Evolutionary conservation across 1,284 basidiomycete genomes (phyloP).

Genomic region (Ganoderma resinaceum): DNA sequence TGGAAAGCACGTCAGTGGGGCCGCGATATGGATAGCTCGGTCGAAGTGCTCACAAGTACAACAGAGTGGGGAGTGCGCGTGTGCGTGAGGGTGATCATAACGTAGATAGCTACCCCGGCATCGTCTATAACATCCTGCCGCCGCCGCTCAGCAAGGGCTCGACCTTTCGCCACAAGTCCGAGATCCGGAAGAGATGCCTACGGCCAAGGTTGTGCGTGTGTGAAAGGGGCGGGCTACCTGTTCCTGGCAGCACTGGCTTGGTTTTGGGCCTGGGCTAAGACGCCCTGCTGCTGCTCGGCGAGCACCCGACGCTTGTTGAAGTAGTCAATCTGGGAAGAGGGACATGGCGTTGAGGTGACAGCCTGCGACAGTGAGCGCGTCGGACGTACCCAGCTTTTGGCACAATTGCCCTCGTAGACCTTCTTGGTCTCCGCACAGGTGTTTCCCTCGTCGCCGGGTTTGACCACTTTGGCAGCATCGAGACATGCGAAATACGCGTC

Average conservation of each 20-base stretch:
- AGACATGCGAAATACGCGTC: conserved; percentile 83
- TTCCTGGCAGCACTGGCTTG: conserved; percentile 55
- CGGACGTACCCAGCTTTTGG: conserved; percentile 80
- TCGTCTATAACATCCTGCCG: not conserved
- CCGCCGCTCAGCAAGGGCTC: not conserved
- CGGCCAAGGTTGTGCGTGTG: not conserved
- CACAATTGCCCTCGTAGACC: conserved; percentile 71
- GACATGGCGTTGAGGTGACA: not conserved
- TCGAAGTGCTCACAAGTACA: not conserved
- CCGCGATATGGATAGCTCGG: not conserved
- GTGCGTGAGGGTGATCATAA: not conserved
- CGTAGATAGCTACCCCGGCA: not conserved
- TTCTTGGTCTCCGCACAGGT: conserved; percentile 60
- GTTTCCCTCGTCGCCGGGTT: conserved; percentile 70
- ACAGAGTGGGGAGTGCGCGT: conserved; percentile 5
- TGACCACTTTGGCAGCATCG: conserved; percentile 66
- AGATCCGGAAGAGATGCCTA: conserved; percentile 1
- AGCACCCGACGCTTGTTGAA: conserved; percentile 84
- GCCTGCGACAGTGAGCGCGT: not conserved
- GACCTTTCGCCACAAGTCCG: not conserved
- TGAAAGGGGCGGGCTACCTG: conserved; percentile 16
- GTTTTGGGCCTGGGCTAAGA: conserved; percentile 61
- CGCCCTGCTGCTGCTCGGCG: conserved; percentile 73
- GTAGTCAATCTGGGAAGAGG: conserved; percentile 70
- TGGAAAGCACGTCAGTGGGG: conserved; percentile 1